Evolutionary conservation across 148 eudicot species (phyloP).

Genomic region (Rhododendron mucronatum): DNA sequence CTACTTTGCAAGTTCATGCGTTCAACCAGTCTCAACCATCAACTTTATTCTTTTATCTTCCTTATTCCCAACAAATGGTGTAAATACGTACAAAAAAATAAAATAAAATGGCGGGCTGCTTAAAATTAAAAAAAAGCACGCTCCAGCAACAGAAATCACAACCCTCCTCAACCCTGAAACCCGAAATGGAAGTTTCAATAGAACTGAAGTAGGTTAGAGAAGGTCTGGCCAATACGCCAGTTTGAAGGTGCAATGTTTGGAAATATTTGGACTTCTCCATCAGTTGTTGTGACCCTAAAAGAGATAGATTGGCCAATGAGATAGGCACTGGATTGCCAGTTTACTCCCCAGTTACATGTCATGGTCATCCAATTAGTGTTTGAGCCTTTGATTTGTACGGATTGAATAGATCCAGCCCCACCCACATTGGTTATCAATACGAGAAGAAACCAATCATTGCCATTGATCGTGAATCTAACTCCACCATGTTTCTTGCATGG

Average conservation of each 20-base stretch:
- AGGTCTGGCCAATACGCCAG: constrained; percentile 81
- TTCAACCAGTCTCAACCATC: constrained; percentile 13
- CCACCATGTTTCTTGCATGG: constrained; percentile 85
- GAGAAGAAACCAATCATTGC: constrained; percentile 77
- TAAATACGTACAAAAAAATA: neutral
- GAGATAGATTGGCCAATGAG: constrained; percentile 75
- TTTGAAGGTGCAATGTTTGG: constrained; percentile 46
- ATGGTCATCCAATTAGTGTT: constrained; percentile 62
- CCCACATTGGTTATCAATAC: constrained; percentile 68
- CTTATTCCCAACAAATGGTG: neutral
- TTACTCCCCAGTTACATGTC: constrained; percentile 92
- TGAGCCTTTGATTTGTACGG: constrained; percentile 65
- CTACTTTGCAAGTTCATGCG: neutral
- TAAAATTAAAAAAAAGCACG: constrained; percentile 29
- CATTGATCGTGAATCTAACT: constrained; percentile 73
- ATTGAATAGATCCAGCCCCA: constrained; percentile 69
- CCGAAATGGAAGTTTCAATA: neutral
- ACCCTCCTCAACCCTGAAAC: neutral
- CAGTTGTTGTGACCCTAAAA: constrained; percentile 60
- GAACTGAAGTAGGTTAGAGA: constrained; percentile 48
- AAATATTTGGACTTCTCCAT: constrained; percentile 43
- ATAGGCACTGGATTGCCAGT: constrained; percentile 76
- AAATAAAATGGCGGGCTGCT: constrained; percentile 45
- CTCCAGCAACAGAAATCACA: constrained; percentile 31
- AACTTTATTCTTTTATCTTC: neutral